Evolutionary conservation across 176 grass and related monocot genomes (phyloP), one percentile per base, ranked within the genome.

Genomic region (Rhynchospora breviuscula): DNA sequence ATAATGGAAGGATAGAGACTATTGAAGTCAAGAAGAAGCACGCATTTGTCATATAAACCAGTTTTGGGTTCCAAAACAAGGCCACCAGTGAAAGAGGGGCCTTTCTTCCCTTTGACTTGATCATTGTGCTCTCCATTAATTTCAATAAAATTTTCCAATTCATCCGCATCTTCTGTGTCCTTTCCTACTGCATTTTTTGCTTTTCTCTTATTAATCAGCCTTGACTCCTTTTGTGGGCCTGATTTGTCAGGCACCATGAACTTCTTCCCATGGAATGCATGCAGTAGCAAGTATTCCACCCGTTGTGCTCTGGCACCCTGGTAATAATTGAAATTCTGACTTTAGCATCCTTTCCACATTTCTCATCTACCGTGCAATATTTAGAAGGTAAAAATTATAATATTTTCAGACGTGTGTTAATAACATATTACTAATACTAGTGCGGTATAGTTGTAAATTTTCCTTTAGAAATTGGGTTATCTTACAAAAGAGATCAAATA

Each of bases 1-100:
- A 99, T 99, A 78, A 99, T 99, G 51, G 96, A 99, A 88, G 96
- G 96, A 81, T 99, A 99, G 67, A 99, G 93, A 44, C 96, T 99
- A 84, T 99, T 99, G 66, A 99, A 95, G 83, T 99, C 96, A 17
- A 99, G 88, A 79, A 99, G 93, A 59, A 99, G 71, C 84, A 99
- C 89, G 59, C 93, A 95, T 86, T 95, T 99, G 83, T 95, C 96
- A 87, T 99, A 99, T 83, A 99, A 85, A 83, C 96, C 96, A 47
- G 89, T 95, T 93, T 99, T 99, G 67, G 96, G 96, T 81, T 99
- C 93, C 88, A 99, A 93, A 85, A 99, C 93, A 78, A 99, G 91
- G 10, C 96, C 96, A 80, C 96, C 96, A 81, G 96, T 87, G 87
- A 93, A 99, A 59, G 93, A 88, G 87, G 96, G 87, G 33, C 91